Base-by-base conservation (phyloP, 805 yeast species). In the Teunomyces kruisii region DNA sequence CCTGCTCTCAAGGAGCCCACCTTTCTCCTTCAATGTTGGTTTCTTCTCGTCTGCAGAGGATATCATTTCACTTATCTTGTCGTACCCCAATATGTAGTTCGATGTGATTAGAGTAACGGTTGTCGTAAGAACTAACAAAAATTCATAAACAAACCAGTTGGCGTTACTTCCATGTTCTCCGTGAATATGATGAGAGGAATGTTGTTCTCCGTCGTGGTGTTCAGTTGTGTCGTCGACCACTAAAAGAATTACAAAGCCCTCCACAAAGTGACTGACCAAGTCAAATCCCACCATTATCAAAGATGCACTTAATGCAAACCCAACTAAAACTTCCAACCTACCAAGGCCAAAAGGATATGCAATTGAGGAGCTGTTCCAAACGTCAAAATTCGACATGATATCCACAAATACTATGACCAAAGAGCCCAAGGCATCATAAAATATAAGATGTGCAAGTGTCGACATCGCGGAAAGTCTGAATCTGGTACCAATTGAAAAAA, bases 301-400 rank as follows among this genome's bases (percentile, higher is more conserved):
- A 1, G 96, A 84, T 1, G 92, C 84, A 12, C 94, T 81, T 35
- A 90, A 70, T 0, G 95, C 96, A 69, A 91, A 91, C 2, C 96
- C 95, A 37, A 86, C 82, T 13, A 92, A 67, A 0, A 92, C 95
- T 58, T 92, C 97, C 12, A 88, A 75, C 47, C 99, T 74, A n/a
- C 95, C 96, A 19, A 92, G 70, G 0, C 98, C 99, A 71, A 92
- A 92, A 0, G 99, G 99, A 52, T 82, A 86, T 10, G 83, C 82
- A 27, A 94, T 72, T 1, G 96, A 86, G 6, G 91, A 79, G 45
- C 79, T 80, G 51, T 79, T 82, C 97, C 98, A 94, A 5, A 86
- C 95, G 51, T 88, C 95, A 64, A 92, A 92, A 59, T 91, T 94
- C n/a, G 88, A 78, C 79, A 92, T 78, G 9, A 89, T 76, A 47